Percentiles rank a stretch among this genome's conserved stretches.
phyloP scores from a whole-genome alignment of 495 filamentous ascomycete species.

The Bacidia rubella region DNA sequence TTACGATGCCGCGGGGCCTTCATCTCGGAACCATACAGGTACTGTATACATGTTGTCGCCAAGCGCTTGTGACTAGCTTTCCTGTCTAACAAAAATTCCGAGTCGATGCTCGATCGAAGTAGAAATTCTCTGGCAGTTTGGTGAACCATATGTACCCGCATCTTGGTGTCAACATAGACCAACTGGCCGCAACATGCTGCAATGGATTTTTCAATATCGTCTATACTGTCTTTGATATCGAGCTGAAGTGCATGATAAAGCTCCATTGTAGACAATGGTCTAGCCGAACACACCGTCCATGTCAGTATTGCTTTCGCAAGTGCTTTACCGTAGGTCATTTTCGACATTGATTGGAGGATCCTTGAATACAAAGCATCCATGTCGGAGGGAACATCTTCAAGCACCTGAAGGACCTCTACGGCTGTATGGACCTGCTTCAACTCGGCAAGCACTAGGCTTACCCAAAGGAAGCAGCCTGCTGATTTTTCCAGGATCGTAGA shows the following conservation, averaged over 20 bases:
- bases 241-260: slow-evolving; percentile 22
- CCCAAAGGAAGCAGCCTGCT: slow-evolving; percentile 27
- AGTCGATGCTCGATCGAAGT: slow-evolving; percentile 10
- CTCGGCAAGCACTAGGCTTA: slow-evolving; percentile 22
- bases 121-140: slow-evolving; percentile 25
- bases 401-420: slow-evolving; percentile 18
- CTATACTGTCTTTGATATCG: slow-evolving; percentile 21
- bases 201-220: slow-evolving; percentile 19
- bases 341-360: slow-evolving; percentile 20
- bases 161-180: slow-evolving; percentile 18
- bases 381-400: slow-evolving; percentile 24
- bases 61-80: slow-evolving; percentile 8
- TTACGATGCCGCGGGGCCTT: slow-evolving; percentile 14
- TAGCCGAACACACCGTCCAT: slow-evolving; percentile 22
- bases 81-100: slow-evolving; percentile 21
- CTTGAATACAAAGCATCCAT: slow-evolving; percentile 25
- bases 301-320: slow-evolving; percentile 23
- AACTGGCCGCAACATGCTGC: slow-evolving; percentile 24
- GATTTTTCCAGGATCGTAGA: slow-evolving; percentile 23
- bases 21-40: slow-evolving; percentile 20
- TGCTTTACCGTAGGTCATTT: slow-evolving; percentile 13
- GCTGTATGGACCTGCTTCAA: slow-evolving; percentile 17
- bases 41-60: slow-evolving; percentile 18
- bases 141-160: slow-evolving; percentile 22
- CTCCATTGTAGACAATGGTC: slow-evolving; percentile 23